Percentiles rank a stretch among this genome's conserved stretches.
These are phyloP conservation scores for Lepidium campestre DNA, from an alignment of 441 rosid species.

Conservation along the genomic window DNA sequence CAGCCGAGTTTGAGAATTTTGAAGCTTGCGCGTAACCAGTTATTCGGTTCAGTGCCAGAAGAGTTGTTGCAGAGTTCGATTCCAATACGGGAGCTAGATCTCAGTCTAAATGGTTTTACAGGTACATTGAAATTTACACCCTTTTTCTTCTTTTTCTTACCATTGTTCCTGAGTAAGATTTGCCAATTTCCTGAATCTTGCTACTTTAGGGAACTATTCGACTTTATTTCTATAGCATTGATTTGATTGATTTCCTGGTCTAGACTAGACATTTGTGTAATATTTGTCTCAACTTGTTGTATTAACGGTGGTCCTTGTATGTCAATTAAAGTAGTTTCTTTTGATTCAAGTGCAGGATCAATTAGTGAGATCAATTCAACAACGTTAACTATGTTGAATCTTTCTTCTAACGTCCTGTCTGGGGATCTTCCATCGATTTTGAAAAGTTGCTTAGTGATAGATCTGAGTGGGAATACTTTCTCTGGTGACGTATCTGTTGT, in stretches of 20 bases:
- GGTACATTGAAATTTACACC: conserved; percentile 36
- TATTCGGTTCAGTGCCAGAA: conserved; percentile 55
- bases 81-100: conserved; percentile 73
- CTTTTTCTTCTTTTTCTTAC: not conserved
- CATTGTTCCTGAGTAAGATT: not conserved
- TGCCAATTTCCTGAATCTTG: not conserved
- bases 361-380: conserved; percentile 54
- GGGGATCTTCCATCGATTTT: conserved; percentile 60
- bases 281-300: not conserved
- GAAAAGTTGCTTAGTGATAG: conserved; percentile 41
- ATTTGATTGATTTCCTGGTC: not conserved
- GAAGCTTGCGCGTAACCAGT: conserved; percentile 54
- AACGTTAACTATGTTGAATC: conserved; percentile 59
- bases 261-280: conserved; percentile 8
- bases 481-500: conserved; percentile 54
- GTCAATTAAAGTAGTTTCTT: conserved; percentile 8
- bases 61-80: conserved; percentile 58
- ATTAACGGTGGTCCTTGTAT: not conserved
- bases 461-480: conserved; percentile 71
- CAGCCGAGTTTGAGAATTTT: conserved; percentile 46
- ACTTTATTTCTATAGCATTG: not conserved
- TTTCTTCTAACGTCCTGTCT: conserved; percentile 67
- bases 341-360: conserved; percentile 50
- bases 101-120: conserved; percentile 79
- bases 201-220: not conserved